phyloP scores from a whole-genome alignment of 2,329 filamentous ascomycete genomes.

The Paracoccidioides brasiliensis region DNA sequence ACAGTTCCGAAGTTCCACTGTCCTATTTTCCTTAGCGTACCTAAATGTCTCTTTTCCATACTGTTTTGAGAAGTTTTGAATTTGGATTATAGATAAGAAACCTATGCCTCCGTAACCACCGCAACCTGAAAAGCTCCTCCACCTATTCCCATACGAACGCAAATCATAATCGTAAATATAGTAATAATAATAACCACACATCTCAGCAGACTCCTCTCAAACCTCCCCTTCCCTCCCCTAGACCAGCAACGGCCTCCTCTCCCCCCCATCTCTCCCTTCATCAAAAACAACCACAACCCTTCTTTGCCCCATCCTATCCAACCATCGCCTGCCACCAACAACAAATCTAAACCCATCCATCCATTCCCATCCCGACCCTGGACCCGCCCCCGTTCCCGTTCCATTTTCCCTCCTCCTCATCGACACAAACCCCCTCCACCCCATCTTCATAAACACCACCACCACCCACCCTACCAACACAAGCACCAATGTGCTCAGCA shows the following conservation, averaged over 20 bases:
- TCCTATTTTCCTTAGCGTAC: neutral
- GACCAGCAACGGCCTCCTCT: conserved; percentile 19
- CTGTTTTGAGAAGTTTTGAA: neutral
- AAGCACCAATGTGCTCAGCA: conserved; percentile 19
- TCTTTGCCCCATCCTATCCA: conserved; percentile 5
- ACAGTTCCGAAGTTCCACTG: neutral
- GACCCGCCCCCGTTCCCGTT: neutral
- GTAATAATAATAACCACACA: neutral
- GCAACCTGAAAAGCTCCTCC: neutral
- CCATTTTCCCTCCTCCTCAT: neutral
- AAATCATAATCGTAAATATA: neutral
- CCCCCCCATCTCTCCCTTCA: conserved; percentile 6
- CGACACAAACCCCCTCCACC: conserved; percentile 7
- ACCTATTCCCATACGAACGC: neutral
- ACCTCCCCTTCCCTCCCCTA: neutral
- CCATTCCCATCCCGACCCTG: neutral
- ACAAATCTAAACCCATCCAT: neutral
- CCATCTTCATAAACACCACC: conserved; percentile 11
- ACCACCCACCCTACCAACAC: conserved; percentile 12
- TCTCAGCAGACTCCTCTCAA: neutral
- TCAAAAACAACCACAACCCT: neutral
- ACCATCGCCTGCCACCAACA: conserved; percentile 6
- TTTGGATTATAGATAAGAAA: neutral
- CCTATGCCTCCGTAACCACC: neutral
- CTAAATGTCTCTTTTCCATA: neutral